phyloP scores from a whole-genome alignment of 805 yeast species.

The Wickerhamomyces tratensis region DNA sequence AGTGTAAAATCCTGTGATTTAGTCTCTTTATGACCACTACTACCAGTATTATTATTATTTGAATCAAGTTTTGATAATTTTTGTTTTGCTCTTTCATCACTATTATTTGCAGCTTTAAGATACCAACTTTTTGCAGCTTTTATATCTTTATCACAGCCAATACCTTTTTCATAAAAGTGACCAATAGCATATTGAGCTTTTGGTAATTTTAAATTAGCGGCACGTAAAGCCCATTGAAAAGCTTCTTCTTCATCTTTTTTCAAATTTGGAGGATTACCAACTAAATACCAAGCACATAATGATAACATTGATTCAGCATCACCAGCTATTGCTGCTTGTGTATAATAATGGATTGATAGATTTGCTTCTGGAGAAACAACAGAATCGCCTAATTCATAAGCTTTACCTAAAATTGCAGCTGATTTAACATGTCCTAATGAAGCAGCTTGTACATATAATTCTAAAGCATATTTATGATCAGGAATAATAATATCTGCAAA shows the following conservation, averaged over 20 bases:
- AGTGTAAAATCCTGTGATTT: no score
- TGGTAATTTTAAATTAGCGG: conserved; percentile 65
- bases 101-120: conserved; percentile 56
- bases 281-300: conserved; percentile 92
- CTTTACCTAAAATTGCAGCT: conserved; percentile 68
- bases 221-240: conserved; percentile 87
- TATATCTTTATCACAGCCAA: conserved; percentile 62
- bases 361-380: conserved; percentile 70
- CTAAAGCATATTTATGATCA: conserved; percentile 77
- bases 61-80: conserved; percentile 15
- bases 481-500: conserved; percentile 79
- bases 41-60: no score
- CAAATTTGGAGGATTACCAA: conserved; percentile 80
- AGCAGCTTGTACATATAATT: conserved; percentile 80
- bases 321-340: conserved; percentile 82
- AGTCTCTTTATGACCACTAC: no score
- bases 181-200: conserved; percentile 85
- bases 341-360: conserved; percentile 84
- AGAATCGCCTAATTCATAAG: conserved; percentile 68
- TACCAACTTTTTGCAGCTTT: conserved; percentile 67
- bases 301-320: conserved; percentile 88
- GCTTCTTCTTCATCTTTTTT: conserved; percentile 77
- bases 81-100: conserved; percentile 39
- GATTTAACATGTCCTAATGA: conserved; percentile 79
- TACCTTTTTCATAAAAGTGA: conserved; percentile 76